Evolutionary conservation across 2,329 filamentous ascomycete genomes (phyloP), one percentile per base, ranked within the genome.

Genomic region (Orbilia brochopaga): DNA sequence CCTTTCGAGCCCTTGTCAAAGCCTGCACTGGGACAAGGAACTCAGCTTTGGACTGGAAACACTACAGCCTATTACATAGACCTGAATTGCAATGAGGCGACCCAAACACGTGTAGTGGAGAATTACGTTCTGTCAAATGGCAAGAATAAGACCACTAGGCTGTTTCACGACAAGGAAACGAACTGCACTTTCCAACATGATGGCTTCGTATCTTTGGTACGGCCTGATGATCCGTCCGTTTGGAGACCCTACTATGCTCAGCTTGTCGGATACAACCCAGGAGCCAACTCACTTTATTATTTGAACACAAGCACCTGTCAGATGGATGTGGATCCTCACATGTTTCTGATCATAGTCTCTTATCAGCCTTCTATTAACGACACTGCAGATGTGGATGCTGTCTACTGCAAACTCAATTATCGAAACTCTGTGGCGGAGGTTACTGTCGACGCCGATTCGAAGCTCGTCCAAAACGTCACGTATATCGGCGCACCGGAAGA

Each of bases 1-100:
- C 74, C 74, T 1, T 74, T 75, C 24, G 69, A 66, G 27, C 69
- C 72, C 1, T 15, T 53, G n/a, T 54, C n/a, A 8, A 32, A 10
- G 21, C 17, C 57, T 5, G 46, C 8, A 6, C 32, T 32, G 5
- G 48, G 13, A 44, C 19, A 44, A 37, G 50, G 58, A 19, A 62
- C 58, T 2, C 67, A 69, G 35, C 54, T 52, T 23, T 75, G 74
- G 74, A 59, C 59, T 27, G 58, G 44, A 21, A 64, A 59, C n/a
- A 74, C 74, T 19, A 75, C 69, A 2, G 73, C 73, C 17, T 75
- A 74, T 42, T 69, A 65, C 37, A 48, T 61, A 2, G 63, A 73
- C 17, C 24, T 74, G 2, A 44, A 50, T 19, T 74, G 73, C 23
- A 57, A 30, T 7, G 30, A 58, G 13, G 74, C 64, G 23, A 53